Base-by-base conservation (phyloP, 352 stramenopile species). In the Phytopythium montanum region DNA sequence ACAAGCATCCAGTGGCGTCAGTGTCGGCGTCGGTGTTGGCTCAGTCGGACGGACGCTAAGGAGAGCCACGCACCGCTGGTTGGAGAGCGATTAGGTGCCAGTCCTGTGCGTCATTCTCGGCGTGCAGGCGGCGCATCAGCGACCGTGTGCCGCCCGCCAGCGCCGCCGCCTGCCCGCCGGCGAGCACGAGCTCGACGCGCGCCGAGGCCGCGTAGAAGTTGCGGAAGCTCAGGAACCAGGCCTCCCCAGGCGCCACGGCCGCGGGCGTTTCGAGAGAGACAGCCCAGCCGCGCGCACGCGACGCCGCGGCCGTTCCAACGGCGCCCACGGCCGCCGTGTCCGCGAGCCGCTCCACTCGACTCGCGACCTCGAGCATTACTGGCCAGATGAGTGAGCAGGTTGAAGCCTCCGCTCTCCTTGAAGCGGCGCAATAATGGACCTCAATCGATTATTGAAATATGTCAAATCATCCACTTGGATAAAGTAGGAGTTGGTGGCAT, bases 141-240 rank as follows among this genome's bases (percentile, higher is more conserved):
- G 58, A n/a, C 13, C 76, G 70, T 2, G 69, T 45, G 16, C 68
- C 61, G n/a, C 76, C 5, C 33, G 33, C 59, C 25, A 90, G 59
- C 44, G 84, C 72, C 2, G 51, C 64, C 26, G 66, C 71, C 3
- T 68, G 69, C 7, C 74, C 78, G 25, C 88, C 78, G 14, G 50
- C 25, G 41, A 84, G 76, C 19, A 75, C 45, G 54, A 83, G 75
- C 45, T 81, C 79, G 33, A 92, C 69, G 0, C 76, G 75, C 25
- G 90, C 58, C 7, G 67, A 72, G 9, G 76, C 74, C 1, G 76
- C 61, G 67, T 92, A 92, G 55, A 78, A 90, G 64, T 92, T 92
- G 61, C 77, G 78, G 46, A 90, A 90, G 31, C 78, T 69, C 31
- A 88, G 58, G 36, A 63, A 63, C 57, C 61, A 73, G 19, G 72